A percentile compares a stretch with the other conserved stretches of the same genome.
phyloP scores from a whole-genome alignment of 2,329 filamentous ascomycete genomes.

The Venturia carpophila region DNA sequence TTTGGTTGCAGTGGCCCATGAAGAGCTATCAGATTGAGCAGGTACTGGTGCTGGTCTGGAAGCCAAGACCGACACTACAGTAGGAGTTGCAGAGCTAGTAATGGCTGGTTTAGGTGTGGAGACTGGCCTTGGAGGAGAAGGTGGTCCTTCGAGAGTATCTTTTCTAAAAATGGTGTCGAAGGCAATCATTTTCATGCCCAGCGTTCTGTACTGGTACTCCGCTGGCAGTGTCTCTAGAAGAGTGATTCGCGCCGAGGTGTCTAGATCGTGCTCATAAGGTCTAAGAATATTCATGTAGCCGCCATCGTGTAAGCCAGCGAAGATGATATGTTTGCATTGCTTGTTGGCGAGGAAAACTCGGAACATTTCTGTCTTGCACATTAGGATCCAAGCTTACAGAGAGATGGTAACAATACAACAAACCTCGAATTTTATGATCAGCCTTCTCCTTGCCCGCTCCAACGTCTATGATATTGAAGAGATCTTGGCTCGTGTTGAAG shows the following conservation, averaged over 20 bases:
- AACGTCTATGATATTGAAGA: constrained; percentile 43
- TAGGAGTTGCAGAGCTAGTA: not conserved
- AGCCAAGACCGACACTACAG: constrained; percentile 15
- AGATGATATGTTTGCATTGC: constrained; percentile 41
- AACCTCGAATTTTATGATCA: constrained; percentile 41
- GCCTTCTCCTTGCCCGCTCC: constrained; percentile 40
- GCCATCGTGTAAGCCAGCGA: constrained; percentile 41
- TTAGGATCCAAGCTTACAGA: not conserved
- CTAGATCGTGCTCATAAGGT: constrained; percentile 36
- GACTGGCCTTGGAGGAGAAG: constrained; percentile 21
- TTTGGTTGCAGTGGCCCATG: constrained; percentile 20
- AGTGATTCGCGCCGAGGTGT: constrained; percentile 34
- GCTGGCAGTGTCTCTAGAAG: constrained; percentile 39
- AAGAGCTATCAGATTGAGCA: not conserved
- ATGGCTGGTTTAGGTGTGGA: constrained; percentile 13
- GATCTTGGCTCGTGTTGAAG: constrained; percentile 38
- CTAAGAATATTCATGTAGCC: constrained; percentile 41
- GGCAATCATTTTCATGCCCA: constrained; percentile 34
- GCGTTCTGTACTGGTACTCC: constrained; percentile 34
- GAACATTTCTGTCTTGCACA: constrained; percentile 33
- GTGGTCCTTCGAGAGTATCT: constrained; percentile 31
- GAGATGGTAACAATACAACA: not conserved
- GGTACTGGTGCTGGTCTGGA: not conserved
- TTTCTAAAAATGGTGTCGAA: constrained; percentile 37
- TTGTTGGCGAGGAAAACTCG: constrained; percentile 39